Evolutionary conservation across 768 basidiomycete genomes (phyloP), one percentile per base, ranked within the genome.

Genomic region (Strobilomyces echinocephalus): DNA sequence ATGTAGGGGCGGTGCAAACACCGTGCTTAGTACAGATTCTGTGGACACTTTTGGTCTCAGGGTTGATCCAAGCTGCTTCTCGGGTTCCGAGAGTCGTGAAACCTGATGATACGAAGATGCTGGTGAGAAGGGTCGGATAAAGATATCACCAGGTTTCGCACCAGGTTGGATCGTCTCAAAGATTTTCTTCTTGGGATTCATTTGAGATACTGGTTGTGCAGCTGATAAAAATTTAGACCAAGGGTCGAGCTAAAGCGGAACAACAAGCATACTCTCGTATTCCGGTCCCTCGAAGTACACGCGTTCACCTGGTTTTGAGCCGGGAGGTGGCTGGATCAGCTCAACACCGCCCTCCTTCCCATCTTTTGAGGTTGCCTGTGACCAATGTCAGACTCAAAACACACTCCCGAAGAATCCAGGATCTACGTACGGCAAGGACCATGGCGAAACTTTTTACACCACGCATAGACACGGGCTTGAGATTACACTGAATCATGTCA

Each of bases 121-220:
- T 33, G 12, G 11, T 53, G 26, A 53, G n/a, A 45, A n/a, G 15
- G 28, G 46, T 26, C 5, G 8, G 44, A 48, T 42, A 46, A 59
- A 43, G 34, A 50, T 51, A 49, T 33, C 30, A 33, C 0, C 15
- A 30, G 15, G 6, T 10, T 43, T 44, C 71, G 21, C 60, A 86
- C 91, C 88, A 47, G 94, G 93, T 67, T 97, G 97, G 46, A 99
- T 83, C 0, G 94, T 87, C 74, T 99, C 97, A 63, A 97, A 99
- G 31, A 98, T 90, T 75, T 98, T 99, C 77, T 97, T 98, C 75
- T 98, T 99, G 12, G 97, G 97, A 71, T 97, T 97, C 53, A 99
- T 76, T 63, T 95, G 92, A 8, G 87, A 64, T 21, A 95, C 73
- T 0, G 94, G 88, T 18, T 76, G 79, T 1, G 78, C 77, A 60